Base-by-base conservation (phyloP, 495 filamentous ascomycete species). In the Lasiosphaeria miniovina region DNA sequence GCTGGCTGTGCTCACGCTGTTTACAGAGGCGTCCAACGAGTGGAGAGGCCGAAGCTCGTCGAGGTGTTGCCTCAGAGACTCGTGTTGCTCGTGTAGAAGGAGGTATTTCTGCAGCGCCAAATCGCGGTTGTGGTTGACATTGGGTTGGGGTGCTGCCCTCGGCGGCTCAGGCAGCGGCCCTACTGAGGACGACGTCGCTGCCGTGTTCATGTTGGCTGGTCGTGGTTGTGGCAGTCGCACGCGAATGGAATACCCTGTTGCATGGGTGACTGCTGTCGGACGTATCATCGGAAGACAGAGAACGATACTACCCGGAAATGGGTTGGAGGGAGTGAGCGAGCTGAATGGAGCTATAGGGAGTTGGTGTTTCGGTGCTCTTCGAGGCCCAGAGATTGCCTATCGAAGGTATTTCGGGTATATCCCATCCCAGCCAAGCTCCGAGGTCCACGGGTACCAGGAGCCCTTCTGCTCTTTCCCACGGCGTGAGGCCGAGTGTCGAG, bases 41-140 rank as follows among this genome's bases (percentile, higher is more conserved):
- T 65, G 62, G 33, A 63, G 61, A 4, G 72, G 68, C 35, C 74
- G 76, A 49, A 83, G 74, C 56, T 79, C 70, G 59, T 74, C 66
- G 64, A 84, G 75, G 49, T 80, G 78, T 57, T 77, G 75, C 36
- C 76, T 70, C 3, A 86, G 71, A 14, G 74, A 72, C 50, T 82
- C 78, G 71, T 83, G 82, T 63, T 84, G 80, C 51, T 76, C 77
- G 58, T 83, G 80, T 4, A 85, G 68, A 4, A 79, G 68, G 3
- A 83, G 70, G 55, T 86, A 86, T 63, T 80, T 77, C 59, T 84
- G 82, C 52, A 86, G 74, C 24, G 79, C 74, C 12, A 82, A 74
- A 57, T 77, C 75, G 55, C 75, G 72, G 61, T 75, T 73, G 65
- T 77, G 75, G 49, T 66, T 61, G 10, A 48, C 49, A n/a, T 51